phyloP scores from a whole-genome alignment of 1,284 basidiomycete genomes.

The Boletellus deceptivus region DNA sequence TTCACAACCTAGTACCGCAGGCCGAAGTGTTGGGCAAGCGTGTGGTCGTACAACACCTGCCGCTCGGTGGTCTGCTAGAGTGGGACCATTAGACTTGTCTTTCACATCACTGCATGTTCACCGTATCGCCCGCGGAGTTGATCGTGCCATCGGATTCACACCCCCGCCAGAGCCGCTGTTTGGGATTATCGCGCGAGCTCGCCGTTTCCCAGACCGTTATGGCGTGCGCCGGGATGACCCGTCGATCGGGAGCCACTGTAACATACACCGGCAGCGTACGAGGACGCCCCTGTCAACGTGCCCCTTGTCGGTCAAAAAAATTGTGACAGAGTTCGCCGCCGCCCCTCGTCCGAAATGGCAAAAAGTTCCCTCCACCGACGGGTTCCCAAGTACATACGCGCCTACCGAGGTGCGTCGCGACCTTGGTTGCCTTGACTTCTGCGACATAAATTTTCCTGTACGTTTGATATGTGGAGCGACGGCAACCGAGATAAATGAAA shows the following conservation, averaged over 20 bases:
- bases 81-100: constrained; percentile 46
- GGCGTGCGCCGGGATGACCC: not conserved
- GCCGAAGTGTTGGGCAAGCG: constrained; percentile 93
- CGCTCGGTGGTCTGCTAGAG: constrained; percentile 76
- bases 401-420: too few species aligned
- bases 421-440: constrained; percentile 16
- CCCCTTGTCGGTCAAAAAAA: constrained; percentile 2
- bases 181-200: constrained; percentile 3
- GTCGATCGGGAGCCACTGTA: not conserved
- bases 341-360: not conserved
- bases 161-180: constrained; percentile 5
- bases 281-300: constrained; percentile 4
- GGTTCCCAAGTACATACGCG: not conserved
- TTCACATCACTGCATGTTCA: not conserved
- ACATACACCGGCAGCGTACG: not conserved
- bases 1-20: constrained; percentile 33
- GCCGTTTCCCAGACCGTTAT: constrained; percentile 10
- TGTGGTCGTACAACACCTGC: constrained; percentile 96
- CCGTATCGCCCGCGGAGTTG: constrained; percentile 23
- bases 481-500: constrained; percentile 9
- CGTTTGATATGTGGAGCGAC: constrained; percentile 1
- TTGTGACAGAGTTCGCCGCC: not conserved
- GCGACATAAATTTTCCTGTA: constrained; percentile 13
- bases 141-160: constrained; percentile 17
- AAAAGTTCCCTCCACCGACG: not conserved